Evolutionary conservation across 164 flowering plant species (phyloP).

Genomic region (Berberis thunbergii): DNA sequence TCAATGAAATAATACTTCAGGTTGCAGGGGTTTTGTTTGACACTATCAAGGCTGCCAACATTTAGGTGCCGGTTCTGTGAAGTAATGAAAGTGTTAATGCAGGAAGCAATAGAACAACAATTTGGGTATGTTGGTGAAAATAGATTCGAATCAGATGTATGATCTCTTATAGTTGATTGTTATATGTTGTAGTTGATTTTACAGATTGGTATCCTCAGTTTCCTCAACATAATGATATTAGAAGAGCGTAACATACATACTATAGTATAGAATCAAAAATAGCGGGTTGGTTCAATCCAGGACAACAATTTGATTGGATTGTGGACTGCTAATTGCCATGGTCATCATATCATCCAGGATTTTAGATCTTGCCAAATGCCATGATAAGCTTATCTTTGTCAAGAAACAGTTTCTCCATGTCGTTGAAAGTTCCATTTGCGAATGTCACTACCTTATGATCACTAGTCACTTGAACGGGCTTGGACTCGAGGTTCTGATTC

Average conservation of each 20-base stretch:
- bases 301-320: no score
- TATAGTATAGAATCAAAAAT: no score
- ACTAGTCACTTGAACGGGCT: background rate
- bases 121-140: conserved; percentile 6
- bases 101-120: conserved; percentile 13
- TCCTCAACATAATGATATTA: background rate
- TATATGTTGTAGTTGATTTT: background rate
- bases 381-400: no score
- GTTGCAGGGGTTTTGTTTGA: conserved; percentile 29
- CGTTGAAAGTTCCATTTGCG: no score
- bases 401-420: no score
- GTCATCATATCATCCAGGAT: no score
- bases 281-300: no score
- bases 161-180: background rate
- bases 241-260: no score
- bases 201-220: background rate
- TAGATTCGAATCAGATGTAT: background rate
- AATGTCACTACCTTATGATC: no score
- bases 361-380: no score
- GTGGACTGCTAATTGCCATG: no score
- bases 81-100: conserved; percentile 17
- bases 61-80: conserved; percentile 21
- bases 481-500: background rate
- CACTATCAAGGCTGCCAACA: conserved; percentile 31
- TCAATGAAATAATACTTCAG: conserved; percentile 5